Base-by-base conservation (phyloP, 306 rosid genomes). In the Prunus mongolica region DNA sequence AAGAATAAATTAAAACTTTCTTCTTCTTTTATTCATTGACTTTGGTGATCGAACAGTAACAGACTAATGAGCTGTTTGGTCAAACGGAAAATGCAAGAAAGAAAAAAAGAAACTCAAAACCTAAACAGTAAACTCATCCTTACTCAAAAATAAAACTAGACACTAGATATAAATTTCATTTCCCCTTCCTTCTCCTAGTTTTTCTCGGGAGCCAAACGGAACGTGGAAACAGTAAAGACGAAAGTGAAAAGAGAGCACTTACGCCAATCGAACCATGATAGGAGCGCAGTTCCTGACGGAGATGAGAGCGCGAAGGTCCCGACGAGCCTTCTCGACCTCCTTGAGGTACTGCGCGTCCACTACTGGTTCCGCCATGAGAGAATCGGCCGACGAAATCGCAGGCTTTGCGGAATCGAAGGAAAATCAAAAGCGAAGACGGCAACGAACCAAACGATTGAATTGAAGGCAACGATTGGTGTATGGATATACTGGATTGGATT, bases 241-340 rank as follows among this genome's bases (percentile, higher is more conserved):
- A 58, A 25, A 16, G 6, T 0, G 55, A 58, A 52, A 54, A 32
- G 16, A 5, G 24, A 45, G 61, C 61, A 66, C 67, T 16, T 80
- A 91, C 94, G 94, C 94, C 75, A 91, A 77, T 55, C 94, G 92
- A 68, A 91, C 91, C 94, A 91, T 87, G 86, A 89, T 84, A 41
- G 97, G 91, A 46, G 97, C 94, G 3, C 91, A 89, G 38, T 82
- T 82, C 76, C 41, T 88, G 83, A 18, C 50, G 67, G 82, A 74
- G 79, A 89, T 91, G 27, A 91, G 87, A 28, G 89, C 88, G 0
- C 92, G 91, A 67, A 91, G 97, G 58, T 89, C 86, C 4, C 86
- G 82, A 16, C 93, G 93, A 41, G 88, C 85, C 85, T 78, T 86
- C 11, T 83, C 88, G n/a, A 91, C 78, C 78, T 91, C 86, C 75